A percentile compares a stretch with the other conserved stretches of the same genome.
Evolutionary conservation across 1,139 yeast species (phyloP).

Genomic region (Groenewaldozyma sp.): DNA sequence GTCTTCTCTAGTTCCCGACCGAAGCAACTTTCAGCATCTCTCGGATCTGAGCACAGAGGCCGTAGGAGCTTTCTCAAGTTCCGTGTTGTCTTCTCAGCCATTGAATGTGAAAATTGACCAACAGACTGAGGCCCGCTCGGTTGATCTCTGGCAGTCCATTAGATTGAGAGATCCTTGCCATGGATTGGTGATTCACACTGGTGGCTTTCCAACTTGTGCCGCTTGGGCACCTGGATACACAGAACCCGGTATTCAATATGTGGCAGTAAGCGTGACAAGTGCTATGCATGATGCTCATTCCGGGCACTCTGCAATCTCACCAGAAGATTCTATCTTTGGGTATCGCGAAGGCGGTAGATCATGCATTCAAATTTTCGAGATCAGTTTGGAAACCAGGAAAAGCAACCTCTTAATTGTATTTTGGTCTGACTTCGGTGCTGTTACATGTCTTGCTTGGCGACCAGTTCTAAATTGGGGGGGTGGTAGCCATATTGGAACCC

Average conservation of each 20-base stretch:
- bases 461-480: slow-evolving; percentile 19
- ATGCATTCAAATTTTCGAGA: slow-evolving; percentile 17
- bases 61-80: too few relatives aligned
- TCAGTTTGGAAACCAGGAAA: slow-evolving; percentile 13
- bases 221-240: slow-evolving; percentile 26
- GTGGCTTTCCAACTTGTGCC: slow-evolving; percentile 21
- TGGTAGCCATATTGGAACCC: slow-evolving; percentile 31
- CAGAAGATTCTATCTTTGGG: slow-evolving; percentile 17
- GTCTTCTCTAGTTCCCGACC: too few relatives aligned
- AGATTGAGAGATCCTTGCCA: slow-evolving; percentile 2
- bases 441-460: slow-evolving; percentile 10
- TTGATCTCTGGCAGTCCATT: too few relatives aligned
- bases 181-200: slow-evolving; percentile 20
- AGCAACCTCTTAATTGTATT: slow-evolving; percentile 28
- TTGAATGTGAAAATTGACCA: too few relatives aligned
- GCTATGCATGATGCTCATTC: slow-evolving; percentile 39
- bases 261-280: slow-evolving; percentile 47
- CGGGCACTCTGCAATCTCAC: slow-evolving; percentile 9
- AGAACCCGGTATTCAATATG: slow-evolving; percentile 30
- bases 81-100: too few relatives aligned
- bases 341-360: slow-evolving; percentile 15
- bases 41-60: too few relatives aligned
- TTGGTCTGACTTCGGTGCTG: slow-evolving; percentile 40
- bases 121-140: too few relatives aligned
- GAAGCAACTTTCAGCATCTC: too few relatives aligned